Conservation (phyloP, 2,329 filamentous ascomycete genomes). For the Hypocreales sp. region DNA sequence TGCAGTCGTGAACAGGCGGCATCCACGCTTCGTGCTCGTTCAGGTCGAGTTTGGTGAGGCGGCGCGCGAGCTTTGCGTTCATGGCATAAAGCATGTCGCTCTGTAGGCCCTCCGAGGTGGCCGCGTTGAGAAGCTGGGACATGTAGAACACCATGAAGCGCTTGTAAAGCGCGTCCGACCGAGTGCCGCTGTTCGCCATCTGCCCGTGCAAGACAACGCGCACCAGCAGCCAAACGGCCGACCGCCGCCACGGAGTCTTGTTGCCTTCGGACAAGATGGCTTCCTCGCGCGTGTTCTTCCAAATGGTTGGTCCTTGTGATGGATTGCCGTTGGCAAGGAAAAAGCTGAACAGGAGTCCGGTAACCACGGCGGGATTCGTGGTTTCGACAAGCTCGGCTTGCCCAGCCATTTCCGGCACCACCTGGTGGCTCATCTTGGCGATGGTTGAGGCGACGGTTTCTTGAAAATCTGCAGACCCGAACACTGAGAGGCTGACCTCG, state of each 20-base stretch:
- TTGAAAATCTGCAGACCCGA: conserved; percentile 1
- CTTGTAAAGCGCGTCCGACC: conserved; percentile 28
- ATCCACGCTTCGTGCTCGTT: conserved; percentile 2
- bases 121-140: conserved; percentile 15
- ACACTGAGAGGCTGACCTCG: conserved; percentile 5
- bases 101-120: conserved; percentile 4
- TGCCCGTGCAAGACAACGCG: conserved; percentile 3
- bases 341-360: conserved; percentile 25
- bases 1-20: background rate
- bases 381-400: conserved; percentile 10
- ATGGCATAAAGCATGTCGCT: conserved; percentile 21
- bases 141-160: conserved; percentile 31
- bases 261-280: background rate
- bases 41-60: conserved; percentile 22
- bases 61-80: conserved; percentile 25
- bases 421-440: conserved; percentile 13
- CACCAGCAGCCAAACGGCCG: conserved; percentile 4
- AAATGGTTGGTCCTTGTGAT: conserved; percentile 13
- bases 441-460: conserved; percentile 4
- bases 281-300: conserved; percentile 38
- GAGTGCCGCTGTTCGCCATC: background rate
- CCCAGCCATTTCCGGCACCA: conserved; percentile 4
- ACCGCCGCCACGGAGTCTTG: conserved; percentile 1
- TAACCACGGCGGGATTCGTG: conserved; percentile 30
- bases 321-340: conserved; percentile 19